These are phyloP conservation scores for Scleromitrula shiraiana DNA, from an alignment of 2,329 filamentous ascomycete genomes.

Conservation along the genomic window DNA sequence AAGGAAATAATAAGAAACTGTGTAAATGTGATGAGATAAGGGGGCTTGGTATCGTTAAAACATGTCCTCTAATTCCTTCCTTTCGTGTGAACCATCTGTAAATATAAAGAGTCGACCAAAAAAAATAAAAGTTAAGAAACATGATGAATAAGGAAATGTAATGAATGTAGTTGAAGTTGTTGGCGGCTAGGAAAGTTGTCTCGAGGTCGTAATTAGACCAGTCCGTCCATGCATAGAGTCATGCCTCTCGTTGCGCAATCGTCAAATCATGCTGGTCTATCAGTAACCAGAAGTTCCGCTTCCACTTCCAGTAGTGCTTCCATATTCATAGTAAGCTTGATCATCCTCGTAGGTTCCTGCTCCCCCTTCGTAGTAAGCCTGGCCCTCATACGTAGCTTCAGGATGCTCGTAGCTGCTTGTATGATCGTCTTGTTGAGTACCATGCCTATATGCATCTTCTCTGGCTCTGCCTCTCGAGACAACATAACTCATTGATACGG, in stretches of 20 bases:
- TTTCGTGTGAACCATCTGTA: background rate
- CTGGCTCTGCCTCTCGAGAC: conserved; percentile 37
- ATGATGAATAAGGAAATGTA: too few relatives aligned
- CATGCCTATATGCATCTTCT: conserved; percentile 36
- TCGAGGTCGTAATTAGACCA: background rate
- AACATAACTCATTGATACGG: conserved; percentile 51
- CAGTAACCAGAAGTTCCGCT: conserved; percentile 15
- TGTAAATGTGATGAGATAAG: background rate
- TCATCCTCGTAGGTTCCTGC: conserved; percentile 21
- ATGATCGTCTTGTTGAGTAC: conserved; percentile 26
- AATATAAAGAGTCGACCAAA: background rate
- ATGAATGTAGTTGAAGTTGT: background rate
- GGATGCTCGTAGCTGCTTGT: conserved; percentile 16
- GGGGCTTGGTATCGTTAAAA: background rate
- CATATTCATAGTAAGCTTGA: conserved; percentile 26
- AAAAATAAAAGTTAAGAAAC: background rate
- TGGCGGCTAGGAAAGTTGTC: background rate
- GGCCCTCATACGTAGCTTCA: conserved; percentile 17
- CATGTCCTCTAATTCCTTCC: background rate
- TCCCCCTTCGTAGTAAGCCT: conserved; percentile 23
- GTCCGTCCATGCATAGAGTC: background rate
- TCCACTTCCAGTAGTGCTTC: conserved; percentile 24
- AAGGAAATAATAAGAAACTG: background rate
- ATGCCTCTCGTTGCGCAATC: background rate
- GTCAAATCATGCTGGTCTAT: background rate